phyloP scores from a whole-genome alignment of 202 grass and related monocot species.

The Saccharum hybrid region DNA sequence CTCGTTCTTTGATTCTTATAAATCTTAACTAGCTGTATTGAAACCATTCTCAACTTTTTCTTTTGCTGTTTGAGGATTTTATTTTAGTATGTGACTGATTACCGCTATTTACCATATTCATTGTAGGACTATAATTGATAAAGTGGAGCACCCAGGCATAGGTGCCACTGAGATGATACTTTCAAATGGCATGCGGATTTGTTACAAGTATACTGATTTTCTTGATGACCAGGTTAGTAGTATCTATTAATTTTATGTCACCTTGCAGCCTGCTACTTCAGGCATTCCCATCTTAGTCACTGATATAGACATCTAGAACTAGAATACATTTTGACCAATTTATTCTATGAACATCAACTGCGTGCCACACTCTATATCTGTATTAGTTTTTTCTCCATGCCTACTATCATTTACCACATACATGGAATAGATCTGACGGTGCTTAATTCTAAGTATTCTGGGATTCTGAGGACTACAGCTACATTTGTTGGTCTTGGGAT shows the following conservation, averaged over 20 bases:
- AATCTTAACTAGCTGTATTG: constrained; percentile 32
- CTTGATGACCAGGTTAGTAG: constrained; percentile 97
- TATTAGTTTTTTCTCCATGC: not conserved
- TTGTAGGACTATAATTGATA: constrained; percentile 80
- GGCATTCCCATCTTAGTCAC: constrained; percentile 14
- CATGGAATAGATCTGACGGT: constrained; percentile 1
- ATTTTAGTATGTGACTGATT: constrained; percentile 28
- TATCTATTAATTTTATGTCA: constrained; percentile 18
- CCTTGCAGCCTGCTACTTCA: not conserved
- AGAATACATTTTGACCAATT: not conserved
- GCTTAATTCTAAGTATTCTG: constrained; percentile 1
- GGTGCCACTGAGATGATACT: constrained; percentile 89
- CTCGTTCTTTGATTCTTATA: constrained; percentile 21
- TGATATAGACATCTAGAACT: not conserved
- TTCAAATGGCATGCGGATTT: constrained; percentile 96
- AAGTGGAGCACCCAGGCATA: constrained; percentile 78
- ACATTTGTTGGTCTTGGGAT: constrained; percentile 12
- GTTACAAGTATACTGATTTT: constrained; percentile 95
- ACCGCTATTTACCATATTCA: constrained; percentile 27
- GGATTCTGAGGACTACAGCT: constrained; percentile 22
- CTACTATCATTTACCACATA: constrained; percentile 6
- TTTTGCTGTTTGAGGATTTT: not conserved
- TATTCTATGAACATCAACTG: constrained; percentile 6
- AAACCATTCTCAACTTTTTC: not conserved
- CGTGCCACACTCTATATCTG: not conserved